phyloP scores from a whole-genome alignment of 2,329 filamentous ascomycete species.

The Penicillium crustosum region DNA sequence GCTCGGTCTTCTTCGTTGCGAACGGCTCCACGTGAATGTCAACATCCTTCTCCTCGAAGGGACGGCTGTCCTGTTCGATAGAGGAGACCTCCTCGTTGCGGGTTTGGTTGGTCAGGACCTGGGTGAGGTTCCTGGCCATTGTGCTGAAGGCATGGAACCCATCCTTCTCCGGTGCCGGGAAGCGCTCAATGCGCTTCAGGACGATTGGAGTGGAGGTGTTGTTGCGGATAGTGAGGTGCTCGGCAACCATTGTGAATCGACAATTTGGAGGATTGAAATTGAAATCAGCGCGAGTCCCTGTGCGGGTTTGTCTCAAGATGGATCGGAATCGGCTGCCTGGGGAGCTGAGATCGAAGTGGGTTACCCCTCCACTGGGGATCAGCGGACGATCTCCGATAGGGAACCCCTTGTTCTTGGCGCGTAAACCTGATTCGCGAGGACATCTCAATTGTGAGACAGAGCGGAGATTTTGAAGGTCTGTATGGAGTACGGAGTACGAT shows the following conservation, averaged over 20 bases:
- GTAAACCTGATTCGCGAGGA: conserved; percentile 16
- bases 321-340: conserved; percentile 4
- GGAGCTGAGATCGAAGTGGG: conserved; percentile 4
- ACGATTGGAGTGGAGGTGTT: conserved; percentile 71
- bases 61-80: conserved; percentile 53
- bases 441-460: background rate
- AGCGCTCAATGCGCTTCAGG: conserved; percentile 72
- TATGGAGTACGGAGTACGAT: background rate
- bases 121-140: conserved; percentile 51
- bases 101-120: conserved; percentile 44
- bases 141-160: conserved; percentile 35
- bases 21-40: conserved; percentile 68
- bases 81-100: conserved; percentile 48
- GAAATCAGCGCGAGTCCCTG: background rate
- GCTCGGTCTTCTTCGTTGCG: conserved; percentile 60
- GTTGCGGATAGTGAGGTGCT: conserved; percentile 73
- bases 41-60: conserved; percentile 62
- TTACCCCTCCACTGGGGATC: conserved; percentile 21
- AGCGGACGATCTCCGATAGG: conserved; percentile 16
- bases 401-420: conserved; percentile 16
- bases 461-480: conserved; percentile 2
- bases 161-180: conserved; percentile 55
- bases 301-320: background rate
- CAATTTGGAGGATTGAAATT: background rate
- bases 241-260: conserved; percentile 37